These are phyloP conservation scores for Ensete glaucum DNA, from an alignment of 176 grass and related monocot species.

Conservation along the genomic window DNA sequence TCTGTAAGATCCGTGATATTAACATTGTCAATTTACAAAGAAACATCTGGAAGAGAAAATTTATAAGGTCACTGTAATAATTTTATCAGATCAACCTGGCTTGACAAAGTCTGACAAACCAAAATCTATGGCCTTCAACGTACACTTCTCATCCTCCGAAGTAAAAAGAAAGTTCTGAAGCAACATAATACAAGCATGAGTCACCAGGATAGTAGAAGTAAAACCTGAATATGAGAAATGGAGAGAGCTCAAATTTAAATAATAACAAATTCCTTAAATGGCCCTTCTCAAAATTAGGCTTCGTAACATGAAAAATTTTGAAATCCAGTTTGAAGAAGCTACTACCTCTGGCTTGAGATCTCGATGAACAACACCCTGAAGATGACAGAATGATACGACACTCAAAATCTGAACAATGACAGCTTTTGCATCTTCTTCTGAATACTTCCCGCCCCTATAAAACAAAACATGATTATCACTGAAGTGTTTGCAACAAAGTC, in stretches of 20 bases:
- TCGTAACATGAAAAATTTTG: not conserved
- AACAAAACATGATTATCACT: conserved; percentile 1
- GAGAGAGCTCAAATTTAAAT: not conserved
- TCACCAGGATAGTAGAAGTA: conserved; percentile 12
- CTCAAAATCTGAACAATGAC: conserved; percentile 92
- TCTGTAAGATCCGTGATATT: conserved; percentile 36
- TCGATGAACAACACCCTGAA: conserved; percentile 96
- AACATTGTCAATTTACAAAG: conserved; percentile 24
- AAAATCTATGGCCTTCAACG: conserved; percentile 98
- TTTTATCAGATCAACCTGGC: conserved; percentile 56
- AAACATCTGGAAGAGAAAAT: not conserved
- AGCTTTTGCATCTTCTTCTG: conserved; percentile 92
- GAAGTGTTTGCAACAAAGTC: not conserved
- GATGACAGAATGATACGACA: conserved; percentile 95
- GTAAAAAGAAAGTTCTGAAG: conserved; percentile 93
- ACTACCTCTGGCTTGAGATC: conserved; percentile 97
- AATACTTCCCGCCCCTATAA: conserved; percentile 94
- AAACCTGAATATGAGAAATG: not conserved
- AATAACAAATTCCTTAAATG: conserved; percentile 11
- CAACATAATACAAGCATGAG: conserved; percentile 6
- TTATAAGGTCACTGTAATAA: conserved; percentile 4
- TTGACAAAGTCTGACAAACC: conserved; percentile 97
- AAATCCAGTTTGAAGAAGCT: not conserved
- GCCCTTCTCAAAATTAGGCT: not conserved
- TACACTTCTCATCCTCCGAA: conserved; percentile 63